Base-by-base conservation (phyloP, 352 stramenopile genomes). In the Globisporangium cylindrosporum region DNA sequence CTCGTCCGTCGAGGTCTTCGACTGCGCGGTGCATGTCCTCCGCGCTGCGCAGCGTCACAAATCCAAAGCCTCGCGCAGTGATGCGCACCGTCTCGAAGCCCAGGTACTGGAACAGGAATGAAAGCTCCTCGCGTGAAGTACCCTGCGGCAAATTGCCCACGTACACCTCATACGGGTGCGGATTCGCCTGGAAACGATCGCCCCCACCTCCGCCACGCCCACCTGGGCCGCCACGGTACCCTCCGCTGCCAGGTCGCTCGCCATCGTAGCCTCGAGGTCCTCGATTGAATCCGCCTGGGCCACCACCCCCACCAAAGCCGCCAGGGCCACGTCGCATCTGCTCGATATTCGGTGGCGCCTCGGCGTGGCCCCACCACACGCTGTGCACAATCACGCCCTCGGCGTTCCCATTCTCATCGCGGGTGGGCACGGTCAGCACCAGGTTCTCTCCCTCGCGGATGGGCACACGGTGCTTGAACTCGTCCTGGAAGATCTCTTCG, bases 81-180 rank as follows among this genome's bases (percentile, higher is more conserved):
- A 94, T 94, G n/a, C 87, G 87, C 36, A 94, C 86, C 6, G 83
- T 92, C 66, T 94, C 87, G 62, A 90, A 92, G 9, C 83, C 79
- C 12, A 93, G 66, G 59, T 94, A 91, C 67, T 91, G 83, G 65
- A 94, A 94, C 41, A 94, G 67, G 68, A 91, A 92, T 15, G 80
- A 86, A 9, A 94, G 74, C 64, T 94, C 85, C 64, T 92, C 84
- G 2, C 87, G 78, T n/a, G 83, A 89, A 22, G 87, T 92, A 32
- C 86, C 87, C 29, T 88, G 85, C 4, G 87, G 87, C n/a, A 94
- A 64, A 53, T 94, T 94, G 25, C 87, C 87, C 48, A 94, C 87
- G 68, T 93, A 94, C 29, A 94, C 83, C 62, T 94, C 87, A 54
- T 80, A 91, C 29, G 86, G 82, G 65, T 92, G 82, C 56, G 83